Base-by-base conservation (phyloP, 1,284 basidiomycete species). In the Fomitopsis pinicola region DNA sequence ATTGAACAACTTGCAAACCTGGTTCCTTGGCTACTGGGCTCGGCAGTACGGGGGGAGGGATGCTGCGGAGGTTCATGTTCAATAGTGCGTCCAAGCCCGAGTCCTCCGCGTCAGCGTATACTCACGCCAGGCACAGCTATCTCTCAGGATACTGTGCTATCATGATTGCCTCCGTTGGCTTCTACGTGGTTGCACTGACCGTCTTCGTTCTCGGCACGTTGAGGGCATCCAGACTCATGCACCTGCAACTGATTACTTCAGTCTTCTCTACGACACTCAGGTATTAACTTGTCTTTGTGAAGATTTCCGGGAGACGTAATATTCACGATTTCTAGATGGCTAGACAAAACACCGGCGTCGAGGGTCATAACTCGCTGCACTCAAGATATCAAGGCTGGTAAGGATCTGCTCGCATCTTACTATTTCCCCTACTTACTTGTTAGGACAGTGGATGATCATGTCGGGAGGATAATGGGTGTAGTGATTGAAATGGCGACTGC, bases 321-420 rank as follows among this genome's bases (percentile, higher is more conserved):
- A 3, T 19, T 45, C 28, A n/a, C 44, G 19, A 26, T 14, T 48
- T 9, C 28, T 35, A 76, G 73, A 53, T 83, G 81, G 77, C 69
- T 85, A 14, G 83, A 85, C 65, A 75, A 73, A 5, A 84, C 82
- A 8, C 84, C 84, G 0, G 76, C 79, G 0, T 82, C 83, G 12
- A 76, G 83, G 38, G 78, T 85, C 66, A 79, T 85, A 61, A 73
- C 81, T 46, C 76, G 85, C 45, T 85, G 85, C 69, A 85, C 84
- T 2, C 83, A 85, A 61, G 85, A 87, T 65, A 83, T 86, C 10
- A 72, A 74, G 71, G 78, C 74, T 59, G 73, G 75, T 77, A 59
- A 48, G 74, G 3, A 30, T 38, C 26, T 28, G 30, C 15, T 14
- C 42, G 28, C 5, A n/a, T 33, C 33, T 28, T 50, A 7, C 14